Base-by-base conservation (phyloP, 2,329 filamentous ascomycete species). In the Coniella vitis region DNA sequence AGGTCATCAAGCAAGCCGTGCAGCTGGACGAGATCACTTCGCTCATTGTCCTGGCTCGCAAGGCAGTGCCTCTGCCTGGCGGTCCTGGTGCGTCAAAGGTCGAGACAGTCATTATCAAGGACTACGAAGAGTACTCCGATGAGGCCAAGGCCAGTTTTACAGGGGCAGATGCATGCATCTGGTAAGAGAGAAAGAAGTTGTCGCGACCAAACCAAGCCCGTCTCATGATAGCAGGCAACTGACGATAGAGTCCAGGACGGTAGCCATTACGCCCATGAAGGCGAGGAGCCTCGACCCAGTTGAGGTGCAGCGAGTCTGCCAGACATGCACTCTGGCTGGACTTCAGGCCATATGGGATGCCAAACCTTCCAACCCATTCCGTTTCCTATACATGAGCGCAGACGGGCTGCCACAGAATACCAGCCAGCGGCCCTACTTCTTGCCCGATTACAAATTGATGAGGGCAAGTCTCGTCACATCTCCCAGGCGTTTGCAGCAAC, bases 1-100 rank as follows among this genome's bases (percentile, higher is more conserved):
- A 74, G 47, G 51, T 75, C 31, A 55, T 75, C 39, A 69, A 69
- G 10, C 70, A 73, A 47, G 65, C 66, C 21, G 56, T 73, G 5
- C 56, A 53, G 4, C 56, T 58, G 25, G 61, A 62, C 0, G 53
- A 60, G 5, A 61, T 75, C 45, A 68, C 65, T 0, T 64, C 65
- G 9, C 56, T 75, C 13, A 56, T 75, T 4, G 69, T 66, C 1
- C 54, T 75, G 8, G 64, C 63, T 3, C 69, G 72, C 4, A 65
- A 64, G 17, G 57, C 65, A 4, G 61, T 68, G 3, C 17, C 58
- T 0, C 13, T 44, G n/a, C 40, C 40, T 12, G 46, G 43, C 9
- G 14, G 12, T 10, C 32, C 40, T n/a, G 42, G 58, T 0, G 34
- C 56, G 1, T 17, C 38, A 1, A 22, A 21, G 2, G 48, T 73